phyloP scores from a whole-genome alignment of 768 basidiomycete species.

The Kwoniella dejecticola region DNA sequence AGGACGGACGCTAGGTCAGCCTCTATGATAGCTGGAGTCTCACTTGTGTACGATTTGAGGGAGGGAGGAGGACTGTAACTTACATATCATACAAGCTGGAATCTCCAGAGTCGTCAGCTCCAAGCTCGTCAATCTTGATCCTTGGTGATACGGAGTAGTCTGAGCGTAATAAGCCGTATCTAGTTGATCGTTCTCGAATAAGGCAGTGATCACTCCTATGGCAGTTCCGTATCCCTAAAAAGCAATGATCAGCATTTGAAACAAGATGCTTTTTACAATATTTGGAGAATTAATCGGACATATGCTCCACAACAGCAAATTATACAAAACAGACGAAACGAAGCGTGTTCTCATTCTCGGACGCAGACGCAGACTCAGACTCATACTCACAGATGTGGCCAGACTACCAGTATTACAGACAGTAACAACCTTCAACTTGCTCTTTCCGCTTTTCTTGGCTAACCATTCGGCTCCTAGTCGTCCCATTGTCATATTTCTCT shows the following conservation, averaged over 20 bases:
- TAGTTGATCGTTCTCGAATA: constrained; percentile 76
- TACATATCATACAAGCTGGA: constrained; percentile 86
- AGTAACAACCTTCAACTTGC: constrained; percentile 75
- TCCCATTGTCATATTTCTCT: constrained; percentile 81
- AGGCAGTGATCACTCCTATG: constrained; percentile 85
- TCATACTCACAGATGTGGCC: constrained; percentile 75
- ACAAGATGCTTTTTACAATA: no score
- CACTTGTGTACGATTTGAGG: no score
- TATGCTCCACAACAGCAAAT: no score
- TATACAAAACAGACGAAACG: no score
- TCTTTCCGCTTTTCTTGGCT: constrained; percentile 55
- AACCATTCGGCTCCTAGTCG: constrained; percentile 86
- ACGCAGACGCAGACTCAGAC: not conserved
- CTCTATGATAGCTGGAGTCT: no score
- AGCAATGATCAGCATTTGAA: not conserved
- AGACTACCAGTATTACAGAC: constrained; percentile 97
- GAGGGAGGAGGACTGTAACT: constrained; percentile 8
- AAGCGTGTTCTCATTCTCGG: no score
- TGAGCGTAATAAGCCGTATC: constrained; percentile 88
- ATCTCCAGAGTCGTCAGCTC: constrained; percentile 83
- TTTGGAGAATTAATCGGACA: no score
- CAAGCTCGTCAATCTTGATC: constrained; percentile 80
- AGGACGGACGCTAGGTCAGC: no score
- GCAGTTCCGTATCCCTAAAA: constrained; percentile 91
- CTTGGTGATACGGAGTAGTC: constrained; percentile 67